phyloP scores from a whole-genome alignment of 345 rosid genomes.

The Hevea brasiliensis region DNA sequence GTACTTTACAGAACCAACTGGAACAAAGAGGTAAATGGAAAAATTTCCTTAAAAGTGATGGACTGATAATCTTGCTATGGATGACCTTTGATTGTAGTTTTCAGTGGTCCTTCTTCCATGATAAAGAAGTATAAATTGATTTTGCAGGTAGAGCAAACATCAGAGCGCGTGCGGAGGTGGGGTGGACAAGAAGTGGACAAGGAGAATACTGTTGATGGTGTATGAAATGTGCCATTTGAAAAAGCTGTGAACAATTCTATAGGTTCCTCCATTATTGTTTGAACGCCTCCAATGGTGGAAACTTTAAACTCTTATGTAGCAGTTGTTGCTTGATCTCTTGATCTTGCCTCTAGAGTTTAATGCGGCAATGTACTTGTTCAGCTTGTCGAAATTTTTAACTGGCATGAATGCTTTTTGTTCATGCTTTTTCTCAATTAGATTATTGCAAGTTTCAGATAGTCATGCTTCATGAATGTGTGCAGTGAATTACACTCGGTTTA shows the following conservation, averaged over 20 bases:
- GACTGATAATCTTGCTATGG: background rate
- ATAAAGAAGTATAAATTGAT: background rate
- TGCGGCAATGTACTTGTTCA: too few species aligned
- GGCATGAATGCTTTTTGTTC: too few species aligned
- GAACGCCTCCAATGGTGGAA: background rate
- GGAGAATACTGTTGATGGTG: slow-evolving; percentile 12
- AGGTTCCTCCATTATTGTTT: background rate
- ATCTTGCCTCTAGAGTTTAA: too few species aligned
- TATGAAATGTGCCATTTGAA: background rate
- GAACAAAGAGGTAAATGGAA: slow-evolving; percentile 65
- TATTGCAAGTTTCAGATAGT: too few species aligned
- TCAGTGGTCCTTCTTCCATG: too few species aligned
- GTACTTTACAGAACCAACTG: slow-evolving; percentile 69
- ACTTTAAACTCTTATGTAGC: background rate
- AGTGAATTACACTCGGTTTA: too few species aligned
- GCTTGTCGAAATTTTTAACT: too few species aligned
- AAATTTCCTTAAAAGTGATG: too few species aligned
- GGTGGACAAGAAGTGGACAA: slow-evolving; percentile 43
- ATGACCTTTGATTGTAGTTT: background rate
- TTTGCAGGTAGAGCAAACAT: slow-evolving; percentile 63
- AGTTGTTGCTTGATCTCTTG: background rate
- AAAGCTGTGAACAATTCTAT: background rate
- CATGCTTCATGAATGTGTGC: too few species aligned
- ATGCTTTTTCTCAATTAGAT: too few species aligned
- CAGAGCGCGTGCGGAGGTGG: slow-evolving; percentile 65